phyloP scores from a whole-genome alignment of 1,284 basidiomycete species.

The Salmacisia buchloeana region DNA sequence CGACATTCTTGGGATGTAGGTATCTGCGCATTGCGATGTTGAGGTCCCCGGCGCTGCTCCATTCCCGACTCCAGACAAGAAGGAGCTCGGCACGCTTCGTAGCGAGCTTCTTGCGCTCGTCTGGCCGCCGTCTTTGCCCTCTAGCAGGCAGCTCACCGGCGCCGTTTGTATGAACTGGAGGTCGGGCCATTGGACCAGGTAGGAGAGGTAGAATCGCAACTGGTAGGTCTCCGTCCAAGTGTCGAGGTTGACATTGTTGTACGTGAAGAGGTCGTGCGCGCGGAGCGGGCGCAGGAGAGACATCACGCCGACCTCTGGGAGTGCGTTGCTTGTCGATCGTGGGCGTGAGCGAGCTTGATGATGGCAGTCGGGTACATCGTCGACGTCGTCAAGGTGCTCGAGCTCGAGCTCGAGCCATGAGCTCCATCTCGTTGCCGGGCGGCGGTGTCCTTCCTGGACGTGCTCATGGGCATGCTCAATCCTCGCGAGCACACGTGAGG shows the following conservation, averaged over 20 bases:
- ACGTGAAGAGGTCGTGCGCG: constrained; percentile 80
- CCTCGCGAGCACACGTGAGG: too few relatives aligned
- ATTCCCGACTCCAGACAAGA: not conserved
- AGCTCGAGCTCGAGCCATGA: too few relatives aligned
- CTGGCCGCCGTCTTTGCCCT: not conserved
- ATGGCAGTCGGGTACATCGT: too few relatives aligned
- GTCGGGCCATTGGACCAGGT: constrained; percentile 83
- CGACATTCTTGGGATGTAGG: constrained; percentile 4
- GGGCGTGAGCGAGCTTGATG: too few relatives aligned
- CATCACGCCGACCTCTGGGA: too few relatives aligned
- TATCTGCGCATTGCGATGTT: not conserved
- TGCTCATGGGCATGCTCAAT: too few relatives aligned
- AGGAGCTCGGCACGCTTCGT: not conserved
- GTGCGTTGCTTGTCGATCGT: too few relatives aligned
- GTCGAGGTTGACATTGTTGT: constrained; percentile 88
- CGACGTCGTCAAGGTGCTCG: too few relatives aligned
- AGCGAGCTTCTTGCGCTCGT: not conserved
- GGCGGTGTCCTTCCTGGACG: too few relatives aligned
- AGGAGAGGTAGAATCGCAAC: constrained; percentile 76
- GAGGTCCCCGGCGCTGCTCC: not conserved
- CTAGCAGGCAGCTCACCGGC: constrained; percentile 50
- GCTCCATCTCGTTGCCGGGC: too few relatives aligned
- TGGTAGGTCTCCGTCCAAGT: constrained; percentile 91
- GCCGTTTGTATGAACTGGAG: constrained; percentile 74
- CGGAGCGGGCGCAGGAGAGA: constrained; percentile 74